These are phyloP conservation scores for Aureobasidium uvarum DNA, from an alignment of 2,329 filamentous ascomycete species.

Conservation along the genomic window DNA sequence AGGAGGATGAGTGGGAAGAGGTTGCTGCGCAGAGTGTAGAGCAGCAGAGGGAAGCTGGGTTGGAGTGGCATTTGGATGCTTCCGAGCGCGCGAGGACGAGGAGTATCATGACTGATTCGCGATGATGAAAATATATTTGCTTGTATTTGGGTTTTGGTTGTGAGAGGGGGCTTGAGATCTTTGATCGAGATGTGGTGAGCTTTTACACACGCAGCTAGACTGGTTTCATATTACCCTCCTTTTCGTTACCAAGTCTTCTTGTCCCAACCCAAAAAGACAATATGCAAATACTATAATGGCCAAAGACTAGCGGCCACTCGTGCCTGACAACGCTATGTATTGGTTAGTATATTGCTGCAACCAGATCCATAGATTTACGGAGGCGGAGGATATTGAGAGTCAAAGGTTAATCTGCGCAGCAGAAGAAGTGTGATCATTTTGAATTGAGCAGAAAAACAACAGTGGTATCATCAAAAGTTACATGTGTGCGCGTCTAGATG, in stretches of 20 bases:
- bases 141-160: too few species aligned
- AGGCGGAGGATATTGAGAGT: background rate
- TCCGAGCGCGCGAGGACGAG: slow-evolving; percentile 74
- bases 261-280: too few species aligned
- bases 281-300: too few species aligned
- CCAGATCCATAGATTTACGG: too few species aligned
- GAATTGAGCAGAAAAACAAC: background rate
- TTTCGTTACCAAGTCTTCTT: too few species aligned
- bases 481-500: background rate
- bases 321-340: too few species aligned
- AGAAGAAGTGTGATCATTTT: background rate
- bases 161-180: too few species aligned
- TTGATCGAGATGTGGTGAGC: too few species aligned
- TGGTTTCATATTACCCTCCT: too few species aligned
- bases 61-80: slow-evolving; percentile 68
- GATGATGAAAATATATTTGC: background rate
- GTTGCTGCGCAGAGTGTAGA: slow-evolving; percentile 45
- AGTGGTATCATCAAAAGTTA: slow-evolving; percentile 5
- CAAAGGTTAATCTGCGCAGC: background rate
- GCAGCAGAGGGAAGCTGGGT: slow-evolving; percentile 57
- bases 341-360: too few species aligned
- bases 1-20: slow-evolving; percentile 93
- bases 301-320: too few species aligned
- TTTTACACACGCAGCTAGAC: too few species aligned
- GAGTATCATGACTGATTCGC: slow-evolving; percentile 51